A percentile compares a stretch with the other conserved stretches of the same genome.
Evolutionary conservation across 371 early-diverging fungal genomes (phyloP).

Genomic region (Blyttiomyces sp.): DNA sequence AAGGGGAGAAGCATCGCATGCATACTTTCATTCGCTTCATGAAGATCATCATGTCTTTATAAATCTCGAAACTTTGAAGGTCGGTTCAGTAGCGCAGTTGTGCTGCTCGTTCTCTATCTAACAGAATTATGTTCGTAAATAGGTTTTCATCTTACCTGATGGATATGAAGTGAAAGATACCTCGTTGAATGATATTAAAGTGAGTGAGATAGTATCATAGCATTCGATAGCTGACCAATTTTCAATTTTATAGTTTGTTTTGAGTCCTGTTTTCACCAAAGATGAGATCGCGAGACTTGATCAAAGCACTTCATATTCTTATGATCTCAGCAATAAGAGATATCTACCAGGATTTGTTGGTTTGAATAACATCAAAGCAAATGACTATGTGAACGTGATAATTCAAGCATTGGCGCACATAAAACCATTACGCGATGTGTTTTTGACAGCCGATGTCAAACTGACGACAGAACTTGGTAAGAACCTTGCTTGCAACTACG

Average conservation of each 20-base stretch:
- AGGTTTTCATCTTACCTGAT: slow-evolving; percentile 91
- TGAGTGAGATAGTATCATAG: not conserved
- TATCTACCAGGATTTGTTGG: slow-evolving; percentile 78
- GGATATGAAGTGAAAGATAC: slow-evolving; percentile 85
- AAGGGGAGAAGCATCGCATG: slow-evolving; percentile 85
- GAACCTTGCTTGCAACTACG: too few species aligned
- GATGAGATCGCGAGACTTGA: slow-evolving; percentile 72
- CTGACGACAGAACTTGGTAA: not conserved
- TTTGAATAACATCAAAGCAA: slow-evolving; percentile 92
- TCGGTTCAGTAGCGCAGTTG: slow-evolving; percentile 28
- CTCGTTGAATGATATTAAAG: slow-evolving; percentile 83
- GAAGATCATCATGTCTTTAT: slow-evolving; percentile 96
- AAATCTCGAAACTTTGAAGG: slow-evolving; percentile 83
- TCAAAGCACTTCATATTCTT: slow-evolving; percentile 53
- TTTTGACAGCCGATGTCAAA: slow-evolving; percentile 52
- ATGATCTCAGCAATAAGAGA: slow-evolving; percentile 49
- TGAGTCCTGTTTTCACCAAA: slow-evolving; percentile 77
- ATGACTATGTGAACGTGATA: slow-evolving; percentile 90
- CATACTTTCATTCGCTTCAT: slow-evolving; percentile 92
- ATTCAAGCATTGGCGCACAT: slow-evolving; percentile 90
- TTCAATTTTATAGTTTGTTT: slow-evolving; percentile 57
- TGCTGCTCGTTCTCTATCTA: too few species aligned
- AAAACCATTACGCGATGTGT: slow-evolving; percentile 79
- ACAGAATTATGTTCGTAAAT: not conserved
- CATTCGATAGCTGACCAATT: too few species aligned